Base-by-base conservation (phyloP, 331 rosid genomes). In the Spiraea crenata region DNA sequence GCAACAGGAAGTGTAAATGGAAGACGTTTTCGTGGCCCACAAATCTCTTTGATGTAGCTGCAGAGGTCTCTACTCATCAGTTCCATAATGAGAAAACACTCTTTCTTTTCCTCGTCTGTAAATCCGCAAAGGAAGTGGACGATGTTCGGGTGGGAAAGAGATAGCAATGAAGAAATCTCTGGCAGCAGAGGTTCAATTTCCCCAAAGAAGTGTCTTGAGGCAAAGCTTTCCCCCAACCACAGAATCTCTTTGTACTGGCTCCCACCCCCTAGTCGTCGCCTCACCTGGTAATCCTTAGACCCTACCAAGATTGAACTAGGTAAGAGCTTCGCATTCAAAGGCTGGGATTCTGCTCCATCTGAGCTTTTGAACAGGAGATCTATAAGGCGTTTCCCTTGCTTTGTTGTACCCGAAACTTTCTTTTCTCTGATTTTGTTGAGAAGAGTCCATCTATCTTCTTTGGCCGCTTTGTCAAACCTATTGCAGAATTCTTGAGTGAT, bases 141-240 rank as follows among this genome's bases (percentile, higher is more conserved):
- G 54, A 90, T 83, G 68, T 90, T 85, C 7, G 98, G 90, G 61
- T 90, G 98, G 50, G 95, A 87, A 74, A 90, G 96, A 12, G 89
- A 77, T 57, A 89, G 72, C 54, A 90, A 71, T 13, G 79, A 81
- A 55, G 77, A 82, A 67, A 93, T 85, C 81, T 90, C 95, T 0
- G 87, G 88, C 63, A 71, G 58, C 52, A 84, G 63, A 40, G 88
- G 72, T 34, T 89, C 87, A 40, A 87, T 78, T 5, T 93, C 90
- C 9, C 97, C 95, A 62, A 66, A 67, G 61, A 89, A 77, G 58
- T 93, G 96, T 69, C 88, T 84, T 17, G 72, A 15, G 6, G 80
- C 96, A 75, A 90, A 90, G 76, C 80, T 84, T 78, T 93, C 96
- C 12, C 96, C 96, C 66, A 90, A 80, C 98, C 98, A 93, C 7